Percentiles rank a stretch among this genome's conserved stretches.
These are phyloP conservation scores for Trametes polyzona DNA, from an alignment of 1,284 basidiomycete species.

Conservation along the genomic window DNA sequence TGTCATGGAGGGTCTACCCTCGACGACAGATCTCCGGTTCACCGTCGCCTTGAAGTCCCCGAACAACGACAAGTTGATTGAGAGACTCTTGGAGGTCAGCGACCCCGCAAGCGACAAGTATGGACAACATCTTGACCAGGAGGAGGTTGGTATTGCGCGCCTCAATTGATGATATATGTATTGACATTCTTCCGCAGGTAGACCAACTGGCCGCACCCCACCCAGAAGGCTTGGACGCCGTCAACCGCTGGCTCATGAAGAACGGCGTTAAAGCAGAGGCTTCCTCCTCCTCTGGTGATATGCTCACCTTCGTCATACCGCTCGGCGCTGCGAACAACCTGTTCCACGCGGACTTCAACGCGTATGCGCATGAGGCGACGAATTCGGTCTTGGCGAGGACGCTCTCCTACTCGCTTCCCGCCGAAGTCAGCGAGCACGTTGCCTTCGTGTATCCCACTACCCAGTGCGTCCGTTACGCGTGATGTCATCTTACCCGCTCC, in stretches of 20 bases:
- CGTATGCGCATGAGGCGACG: conserved; percentile 37
- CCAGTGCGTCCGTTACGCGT: too few species aligned
- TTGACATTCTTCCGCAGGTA: too few species aligned
- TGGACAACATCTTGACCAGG: too few species aligned
- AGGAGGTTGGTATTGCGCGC: too few species aligned
- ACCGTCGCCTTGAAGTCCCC: too few species aligned
- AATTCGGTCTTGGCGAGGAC: conserved; percentile 38
- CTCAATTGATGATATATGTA: too few species aligned
- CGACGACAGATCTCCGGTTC: too few species aligned
- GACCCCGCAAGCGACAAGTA: too few species aligned
- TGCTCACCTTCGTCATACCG: conserved; percentile 17
- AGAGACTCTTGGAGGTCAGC: too few species aligned
- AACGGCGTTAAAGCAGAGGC: conserved; percentile 36
- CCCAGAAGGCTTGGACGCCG: conserved; percentile 36
- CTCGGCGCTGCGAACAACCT: conserved; percentile 41
- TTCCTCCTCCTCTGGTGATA: conserved; percentile 32
- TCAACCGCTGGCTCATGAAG: conserved; percentile 40
- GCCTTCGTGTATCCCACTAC: conserved; percentile 43
- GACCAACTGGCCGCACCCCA: conserved; percentile 40
- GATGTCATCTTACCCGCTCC: too few species aligned
- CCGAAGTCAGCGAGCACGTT: conserved; percentile 37
- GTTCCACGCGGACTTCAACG: conserved; percentile 39
- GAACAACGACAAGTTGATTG: too few species aligned
- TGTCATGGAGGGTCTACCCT: too few species aligned
- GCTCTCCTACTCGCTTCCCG: conserved; percentile 43